Evolutionary conservation across 108 stramenopile genomes (phyloP), one percentile per base, ranked within the genome.

Genomic region (Nitzschia putrida): DNA sequence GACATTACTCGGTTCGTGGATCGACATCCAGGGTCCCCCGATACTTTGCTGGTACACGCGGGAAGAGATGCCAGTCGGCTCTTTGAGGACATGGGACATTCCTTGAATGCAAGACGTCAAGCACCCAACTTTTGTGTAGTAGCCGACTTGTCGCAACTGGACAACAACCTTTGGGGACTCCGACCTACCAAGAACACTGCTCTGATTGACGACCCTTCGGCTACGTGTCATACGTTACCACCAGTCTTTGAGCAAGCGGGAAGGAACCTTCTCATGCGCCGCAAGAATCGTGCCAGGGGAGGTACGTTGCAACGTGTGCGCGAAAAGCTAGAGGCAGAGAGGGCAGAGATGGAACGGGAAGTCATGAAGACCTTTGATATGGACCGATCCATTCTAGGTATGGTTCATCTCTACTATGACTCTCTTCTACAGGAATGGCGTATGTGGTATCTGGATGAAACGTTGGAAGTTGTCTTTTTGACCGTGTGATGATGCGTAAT

Each of bases 81-180:
- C 54, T 98, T 98, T 82, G 92, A 95, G 67, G 89, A 85, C 42
- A 88, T 98, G 69, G 91, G 92, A 0, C 97, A 98, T 77, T 84
- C 82, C 25, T 41, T 44, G 8, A 77, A 73, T 6, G 94, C 94
- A n/a, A 70, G 91, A 50, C 69, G 63, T 52, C 12, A 86, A 37
- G 88, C 89, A 10, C 57, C 57, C 55, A 55, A 69, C 6, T 66
- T 89, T 65, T 89, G 84, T 55, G 89, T 78, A 2, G 82, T 88
- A 9, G 78, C 86, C 13, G 85, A 90, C 68, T 41, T 77, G 51
- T 72, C 82, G 10, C 66, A 80, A 40, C 37, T 74, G 8, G 55
- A 66, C 10, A 71, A 20, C 2, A 57, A 69, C 8, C 53, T 41
- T 0, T 64, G 64, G 53, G 81, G 81, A 44, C 44, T 74, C 8